Base-by-base conservation (phyloP, 495 filamentous ascomycete genomes). In the Sabuloglossum arenarium region DNA sequence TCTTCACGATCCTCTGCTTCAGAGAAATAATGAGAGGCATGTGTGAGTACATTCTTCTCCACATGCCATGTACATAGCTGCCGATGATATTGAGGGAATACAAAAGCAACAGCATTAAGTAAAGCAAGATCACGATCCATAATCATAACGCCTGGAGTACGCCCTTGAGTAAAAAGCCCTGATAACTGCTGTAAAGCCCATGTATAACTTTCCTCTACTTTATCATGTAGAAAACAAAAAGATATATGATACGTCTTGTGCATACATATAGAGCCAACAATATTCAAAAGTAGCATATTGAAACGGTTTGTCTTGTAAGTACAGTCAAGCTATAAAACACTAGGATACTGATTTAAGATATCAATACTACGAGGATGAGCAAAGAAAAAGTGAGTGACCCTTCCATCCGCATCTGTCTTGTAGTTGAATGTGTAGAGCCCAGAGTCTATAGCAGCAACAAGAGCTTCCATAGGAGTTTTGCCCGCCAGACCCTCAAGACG, bases 261-360 rank as follows among this genome's bases (percentile, higher is more conserved):
- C 16, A 39, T 8, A 39, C 34, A 39, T 39, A 16, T 39, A 39
- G 34, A 39, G 16, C 34, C 34, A 39, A 39, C 34, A 39, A 39
- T 16, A 39, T 39, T 39, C 34, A 39, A 39, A 39, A 39, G 34
- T 16, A 16, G 34, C 34, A 39, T 8, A 8, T 39, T 39, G 16
- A 39, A 39, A 8, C 34, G 34, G 34, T 39, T 39, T 8, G 34
- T 8, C 34, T 39, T 39, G 16, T 39, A 39, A 8, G 34, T 61
- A 43, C 54, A 53, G 34, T 61, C 53, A 23, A 53, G 49, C 16
- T 60, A 46, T 27, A 61, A 14, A 27, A 61, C 47, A 45, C 59
- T 32, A 29, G 54, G 47, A 24, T 43, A 37, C 6, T 39, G 4
- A 5, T 42, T 11, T 2, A 58, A 52, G 34, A 55, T 11, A 1